Evolutionary conservation across 768 basidiomycete species (phyloP).

Genomic region (Tylopilus cervinicoccineus): DNA sequence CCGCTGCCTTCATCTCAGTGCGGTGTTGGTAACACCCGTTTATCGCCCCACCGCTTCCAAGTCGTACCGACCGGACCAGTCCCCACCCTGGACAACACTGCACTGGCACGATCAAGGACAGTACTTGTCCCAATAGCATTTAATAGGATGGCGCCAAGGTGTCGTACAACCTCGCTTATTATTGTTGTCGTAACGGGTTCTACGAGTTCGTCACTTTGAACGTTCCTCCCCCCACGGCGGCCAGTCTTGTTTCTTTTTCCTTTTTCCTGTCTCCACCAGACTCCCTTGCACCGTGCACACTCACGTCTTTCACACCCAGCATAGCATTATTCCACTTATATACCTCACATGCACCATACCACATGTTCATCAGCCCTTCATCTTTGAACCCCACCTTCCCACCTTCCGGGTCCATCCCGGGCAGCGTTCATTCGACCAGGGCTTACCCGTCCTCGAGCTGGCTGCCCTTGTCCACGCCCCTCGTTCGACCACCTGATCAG

Average conservation of each 20-base stretch:
- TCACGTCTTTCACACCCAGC: conserved; percentile 24
- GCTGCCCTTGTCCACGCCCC: conserved; percentile 19
- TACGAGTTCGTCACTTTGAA: background rate
- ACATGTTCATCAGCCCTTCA: conserved; percentile 25
- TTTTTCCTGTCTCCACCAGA: conserved; percentile 5
- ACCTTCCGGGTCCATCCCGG: conserved; percentile 7
- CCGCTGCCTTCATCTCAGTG: conserved; percentile 4
- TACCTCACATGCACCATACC: conserved; percentile 27
- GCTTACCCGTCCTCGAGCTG: conserved; percentile 10
- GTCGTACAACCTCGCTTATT: conserved; percentile 22
- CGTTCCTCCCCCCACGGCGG: background rate
- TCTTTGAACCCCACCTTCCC: conserved; percentile 16
- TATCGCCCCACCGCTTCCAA: conserved; percentile 1
- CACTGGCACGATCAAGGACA: conserved; percentile 4
- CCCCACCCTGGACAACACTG: conserved; percentile 15
- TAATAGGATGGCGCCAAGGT: conserved; percentile 11
- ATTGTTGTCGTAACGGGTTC: conserved; percentile 9
- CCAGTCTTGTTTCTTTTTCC: conserved; percentile 15
- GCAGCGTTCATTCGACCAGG: conserved; percentile 5
- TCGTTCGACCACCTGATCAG: conserved; percentile 7
- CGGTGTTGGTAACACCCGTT: conserved; percentile 13
- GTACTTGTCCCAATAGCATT: background rate
- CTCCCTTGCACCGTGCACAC: conserved; percentile 15
- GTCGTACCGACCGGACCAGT: background rate
- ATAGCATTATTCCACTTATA: conserved; percentile 12